These are phyloP conservation scores for Scopulariopsis brevicaulis DNA, from an alignment of 2,329 filamentous ascomycete genomes.

Conservation along the genomic window DNA sequence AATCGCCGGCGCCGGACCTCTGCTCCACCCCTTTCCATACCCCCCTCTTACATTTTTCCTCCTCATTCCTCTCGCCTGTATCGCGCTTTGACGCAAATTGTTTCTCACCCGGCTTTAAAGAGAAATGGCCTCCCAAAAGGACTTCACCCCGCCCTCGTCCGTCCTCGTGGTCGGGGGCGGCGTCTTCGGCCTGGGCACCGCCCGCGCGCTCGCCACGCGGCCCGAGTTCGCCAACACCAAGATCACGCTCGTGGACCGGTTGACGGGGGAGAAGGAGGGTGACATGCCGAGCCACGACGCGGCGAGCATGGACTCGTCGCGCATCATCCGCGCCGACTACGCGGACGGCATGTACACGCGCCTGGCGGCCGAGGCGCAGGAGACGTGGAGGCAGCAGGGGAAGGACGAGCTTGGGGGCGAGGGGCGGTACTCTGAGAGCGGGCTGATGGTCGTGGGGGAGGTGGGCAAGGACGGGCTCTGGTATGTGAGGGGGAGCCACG, in stretches of 20 bases:
- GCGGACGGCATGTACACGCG: constrained; percentile 64
- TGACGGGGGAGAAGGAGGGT: constrained; percentile 15
- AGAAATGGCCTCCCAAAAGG: not conserved
- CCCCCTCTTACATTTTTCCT: not conserved
- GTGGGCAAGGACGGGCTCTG: constrained; percentile 31
- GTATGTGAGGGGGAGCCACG: constrained; percentile 49
- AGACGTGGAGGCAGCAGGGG: constrained; percentile 52
- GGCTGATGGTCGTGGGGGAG: constrained; percentile 53
- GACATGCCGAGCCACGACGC: constrained; percentile 51
- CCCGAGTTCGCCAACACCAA: constrained; percentile 37
- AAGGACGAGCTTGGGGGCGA: constrained; percentile 43
- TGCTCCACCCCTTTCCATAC: not conserved
- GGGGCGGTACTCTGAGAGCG: constrained; percentile 59
- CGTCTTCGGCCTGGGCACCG: constrained; percentile 49
- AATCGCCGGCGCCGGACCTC: not conserved
- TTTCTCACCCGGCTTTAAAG: not conserved
- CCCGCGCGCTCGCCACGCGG: constrained; percentile 57
- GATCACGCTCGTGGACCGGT: constrained; percentile 51
- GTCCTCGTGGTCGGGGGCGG: constrained; percentile 61
- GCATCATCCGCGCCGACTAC: constrained; percentile 66
- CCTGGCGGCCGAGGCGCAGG: constrained; percentile 61
- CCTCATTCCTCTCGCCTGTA: not conserved
- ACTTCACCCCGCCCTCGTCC: constrained; percentile 23
- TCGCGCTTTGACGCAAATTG: not conserved
- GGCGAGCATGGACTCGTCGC: constrained; percentile 50